Conservation (phyloP, 768 basidiomycete genomes). For the Crassisporium funariophilum region DNA sequence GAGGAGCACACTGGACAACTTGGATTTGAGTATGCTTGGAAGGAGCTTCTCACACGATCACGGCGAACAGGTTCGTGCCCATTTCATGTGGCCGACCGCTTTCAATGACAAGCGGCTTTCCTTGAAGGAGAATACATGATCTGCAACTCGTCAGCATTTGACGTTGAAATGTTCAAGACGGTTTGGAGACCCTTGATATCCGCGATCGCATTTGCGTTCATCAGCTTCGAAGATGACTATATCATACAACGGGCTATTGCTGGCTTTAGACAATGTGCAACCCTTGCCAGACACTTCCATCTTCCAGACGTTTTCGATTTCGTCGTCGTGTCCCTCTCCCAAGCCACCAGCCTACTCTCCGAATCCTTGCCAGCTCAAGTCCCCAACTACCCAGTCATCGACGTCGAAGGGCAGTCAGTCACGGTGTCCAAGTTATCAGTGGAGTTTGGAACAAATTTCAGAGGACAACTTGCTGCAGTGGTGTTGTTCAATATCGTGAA, state of each 20-base stretch:
- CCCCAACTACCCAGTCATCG: conserved; percentile 85
- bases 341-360: conserved; percentile 85
- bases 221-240: conserved; percentile 95
- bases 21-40: conserved; percentile 99
- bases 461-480: conserved; percentile 94
- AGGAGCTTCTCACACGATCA: conserved; percentile 84
- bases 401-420: conserved; percentile 86
- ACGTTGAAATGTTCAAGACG: conserved; percentile 91
- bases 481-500: conserved; percentile 98
- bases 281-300: conserved; percentile 84
- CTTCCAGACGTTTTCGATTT: conserved; percentile 97
- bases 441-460: conserved; percentile 92
- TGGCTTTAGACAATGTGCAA: conserved; percentile 97
- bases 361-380: conserved; percentile 70
- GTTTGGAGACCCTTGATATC: conserved; percentile 93
- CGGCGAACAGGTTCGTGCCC: conserved; percentile 68
- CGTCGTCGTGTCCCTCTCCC: conserved; percentile 89
- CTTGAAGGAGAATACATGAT: conserved; percentile 74
- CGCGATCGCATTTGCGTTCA: conserved; percentile 95
- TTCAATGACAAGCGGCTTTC: conserved; percentile 6
- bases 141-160: conserved; percentile 80
- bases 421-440: conserved; percentile 93
- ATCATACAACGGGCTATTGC: conserved; percentile 93
- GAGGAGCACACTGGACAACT: conserved; percentile 96
- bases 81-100: neutral